Base-by-base conservation (phyloP, 2,329 filamentous ascomycete genomes). In the Ophiostoma sp. region DNA sequence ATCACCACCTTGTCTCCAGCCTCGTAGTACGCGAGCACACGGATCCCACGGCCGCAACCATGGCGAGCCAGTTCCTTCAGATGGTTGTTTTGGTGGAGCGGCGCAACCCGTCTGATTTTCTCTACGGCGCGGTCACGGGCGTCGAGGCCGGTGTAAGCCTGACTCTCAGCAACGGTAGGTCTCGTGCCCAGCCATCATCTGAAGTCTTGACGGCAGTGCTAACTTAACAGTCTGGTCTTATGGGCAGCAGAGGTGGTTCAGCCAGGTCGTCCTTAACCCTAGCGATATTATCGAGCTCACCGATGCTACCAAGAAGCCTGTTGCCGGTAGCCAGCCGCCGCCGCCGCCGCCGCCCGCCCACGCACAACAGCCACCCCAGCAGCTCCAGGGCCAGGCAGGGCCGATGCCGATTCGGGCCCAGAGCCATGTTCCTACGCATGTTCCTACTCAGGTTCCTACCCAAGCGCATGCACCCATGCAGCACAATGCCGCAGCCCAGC, bases 61-160 rank as follows among this genome's bases (percentile, higher is more conserved):
- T 90, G 88, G 87, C 88, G 65, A 82, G 83, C 70, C 83, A 87
- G 75, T 92, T 94, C 76, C 87, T 91, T 77, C 87, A 89, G 70
- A 91, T 95, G 79, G 80, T 87, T 70, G 88, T 95, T 74, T 89
- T 88, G 47, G 83, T 73, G 45, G 66, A 71, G 44, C 67, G 95
- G 72, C 85, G 84, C 74, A 82, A 86, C 69, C 89, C 89, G 66
- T 83, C 84, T 2, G 85, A 84, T 58, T 81, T 85, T 73, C 80
- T 94, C 65, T 86, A 87, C 70, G 92, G 92, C 66, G 85, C 86
- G 36, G 89, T 96, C 47, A 84, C 86, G 70, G 83, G 87, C 73
- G 87, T 94, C 67, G 83, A 81, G 69, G 79, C 89, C 70, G 87
- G 89, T 40, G 84, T 86, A 75, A 88, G 87, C 70, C 79, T 96